These are phyloP conservation scores for Cnidoscolus chayamansa DNA, from an alignment of 441 rosid genomes.

Conservation along the genomic window DNA sequence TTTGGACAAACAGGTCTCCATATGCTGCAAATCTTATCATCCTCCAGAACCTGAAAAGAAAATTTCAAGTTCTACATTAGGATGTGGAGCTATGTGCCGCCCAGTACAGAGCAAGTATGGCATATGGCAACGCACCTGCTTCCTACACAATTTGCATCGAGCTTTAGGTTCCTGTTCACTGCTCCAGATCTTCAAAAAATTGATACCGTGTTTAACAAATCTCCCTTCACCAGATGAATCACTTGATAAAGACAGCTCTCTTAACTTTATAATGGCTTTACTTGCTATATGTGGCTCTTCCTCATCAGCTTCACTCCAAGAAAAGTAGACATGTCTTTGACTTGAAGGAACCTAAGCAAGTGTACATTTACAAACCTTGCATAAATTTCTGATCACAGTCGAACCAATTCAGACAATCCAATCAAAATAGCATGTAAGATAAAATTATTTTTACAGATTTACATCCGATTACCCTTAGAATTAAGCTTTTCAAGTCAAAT, in stretches of 20 bases:
- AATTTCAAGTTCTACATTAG: conserved; percentile 2
- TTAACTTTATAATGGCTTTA: conserved; percentile 54
- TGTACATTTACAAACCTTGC: conserved; percentile 13
- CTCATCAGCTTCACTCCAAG: conserved; percentile 65
- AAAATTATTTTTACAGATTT: not conserved
- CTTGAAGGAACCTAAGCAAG: conserved; percentile 82
- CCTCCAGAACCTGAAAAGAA: conserved; percentile 58
- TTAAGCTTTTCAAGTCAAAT: conserved; percentile 51
- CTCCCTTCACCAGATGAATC: conserved; percentile 51
- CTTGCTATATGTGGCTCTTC: conserved; percentile 37
- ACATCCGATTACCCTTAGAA: conserved; percentile 52
- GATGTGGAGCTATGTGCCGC: not conserved
- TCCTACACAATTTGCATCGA: conserved; percentile 76
- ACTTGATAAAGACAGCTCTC: conserved; percentile 59
- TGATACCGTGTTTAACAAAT: conserved; percentile 70
- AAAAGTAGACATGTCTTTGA: conserved; percentile 74
- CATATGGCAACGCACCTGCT: conserved; percentile 52
- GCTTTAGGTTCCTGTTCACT: conserved; percentile 75
- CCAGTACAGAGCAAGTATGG: not conserved
- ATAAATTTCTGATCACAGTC: not conserved
- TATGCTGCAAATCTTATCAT: conserved; percentile 64
- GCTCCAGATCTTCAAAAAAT: conserved; percentile 89
- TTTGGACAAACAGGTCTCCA: conserved; percentile 94
- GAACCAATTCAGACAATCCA: not conserved
- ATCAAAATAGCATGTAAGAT: conserved; percentile 17